Conservation (phyloP, 2,329 filamentous ascomycete species). For the Ophiocordyceps polyrhachis-furcata region DNA sequence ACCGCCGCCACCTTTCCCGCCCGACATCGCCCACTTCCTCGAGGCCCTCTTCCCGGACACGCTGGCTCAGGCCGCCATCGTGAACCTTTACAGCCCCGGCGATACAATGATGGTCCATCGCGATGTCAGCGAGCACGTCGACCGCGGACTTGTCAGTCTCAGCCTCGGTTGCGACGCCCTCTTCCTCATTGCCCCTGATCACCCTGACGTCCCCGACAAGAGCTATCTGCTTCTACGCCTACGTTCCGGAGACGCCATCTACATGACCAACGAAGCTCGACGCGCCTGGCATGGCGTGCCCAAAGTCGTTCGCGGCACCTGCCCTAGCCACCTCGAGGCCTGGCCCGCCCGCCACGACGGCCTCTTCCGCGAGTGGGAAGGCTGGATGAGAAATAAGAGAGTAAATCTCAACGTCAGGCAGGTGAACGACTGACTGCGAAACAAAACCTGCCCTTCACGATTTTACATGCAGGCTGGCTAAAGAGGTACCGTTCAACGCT, state of each 20-base stretch:
- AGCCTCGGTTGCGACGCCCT: slow-evolving; percentile 81
- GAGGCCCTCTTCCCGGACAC: slow-evolving; percentile 57
- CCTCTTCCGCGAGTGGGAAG: slow-evolving; percentile 49
- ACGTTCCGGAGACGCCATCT: slow-evolving; percentile 71
- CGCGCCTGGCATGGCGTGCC: slow-evolving; percentile 95
- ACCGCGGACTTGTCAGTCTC: slow-evolving; percentile 63
- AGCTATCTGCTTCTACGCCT: slow-evolving; percentile 45
- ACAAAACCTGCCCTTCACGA: background rate
- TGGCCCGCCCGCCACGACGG: slow-evolving; percentile 48
- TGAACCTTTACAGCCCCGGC: slow-evolving; percentile 81
- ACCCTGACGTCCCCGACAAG: slow-evolving; percentile 15
- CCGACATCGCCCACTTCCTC: slow-evolving; percentile 51
- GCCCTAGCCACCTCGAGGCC: slow-evolving; percentile 50
- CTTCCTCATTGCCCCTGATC: slow-evolving; percentile 61
- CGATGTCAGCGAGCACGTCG: slow-evolving; percentile 74
- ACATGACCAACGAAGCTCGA: slow-evolving; percentile 66
- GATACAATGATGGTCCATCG: slow-evolving; percentile 87
- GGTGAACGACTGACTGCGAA: slow-evolving; percentile 42
- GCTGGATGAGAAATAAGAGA: slow-evolving; percentile 77
- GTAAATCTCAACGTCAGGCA: slow-evolving; percentile 88
- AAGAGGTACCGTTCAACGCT: background rate
- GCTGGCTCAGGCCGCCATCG: slow-evolving; percentile 70
- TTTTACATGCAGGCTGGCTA: background rate
- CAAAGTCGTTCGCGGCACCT: slow-evolving; percentile 63
- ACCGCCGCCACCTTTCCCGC: slow-evolving; percentile 53